Base-by-base conservation (phyloP, 257 asterid genomes). In the Linderniella brevidens region DNA sequence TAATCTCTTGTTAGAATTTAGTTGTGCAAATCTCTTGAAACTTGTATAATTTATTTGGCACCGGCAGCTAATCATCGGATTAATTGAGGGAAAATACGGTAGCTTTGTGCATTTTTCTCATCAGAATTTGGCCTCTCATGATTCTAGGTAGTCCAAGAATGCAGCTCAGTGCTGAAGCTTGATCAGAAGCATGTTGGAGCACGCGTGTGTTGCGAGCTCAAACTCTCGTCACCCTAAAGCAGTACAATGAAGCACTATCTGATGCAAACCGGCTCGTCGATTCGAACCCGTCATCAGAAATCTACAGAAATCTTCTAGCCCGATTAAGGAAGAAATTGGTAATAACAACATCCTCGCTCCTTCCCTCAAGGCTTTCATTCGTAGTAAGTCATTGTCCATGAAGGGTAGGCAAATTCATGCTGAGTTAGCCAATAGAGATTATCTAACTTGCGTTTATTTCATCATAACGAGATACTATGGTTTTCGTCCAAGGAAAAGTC, bases 141-240 rank as follows among this genome's bases (percentile, higher is more conserved):
- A 18, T 41, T 62, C 50, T 71, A 90, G 99, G 99, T 96, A 7
- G 92, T 96, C 35, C 87, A 84, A 60, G 99, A 90, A 59, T 90
- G 99, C 63, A 72, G 94, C 15, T 77, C 90, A 17, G 99, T 90
- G 25, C 76, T 90, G 58, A 94, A 90, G 68, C 87, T 88, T 58
- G 98, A 88, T 65, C 74, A 74, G 49, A 68, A 83, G 43, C 98
- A 88, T 75, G 80, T 95, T 0, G 98, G n/a, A n/a, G 95, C 55
- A 95, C 95, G 16, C 48, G 84, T 61, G 84, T 88, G 98, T 56
- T 88, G 68, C 90, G 98, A 12, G 94, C 95, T 54, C 98, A 88
- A 62, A 88, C 98, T 44, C 69, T 88, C 50, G 96, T 85, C 60
- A 90, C 99, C 47, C 73, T 90, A 38, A 90, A 77, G 75, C 92